phyloP scores from a whole-genome alignment of 169 alveolate genomes.

The Eimeria falciformis region DNA sequence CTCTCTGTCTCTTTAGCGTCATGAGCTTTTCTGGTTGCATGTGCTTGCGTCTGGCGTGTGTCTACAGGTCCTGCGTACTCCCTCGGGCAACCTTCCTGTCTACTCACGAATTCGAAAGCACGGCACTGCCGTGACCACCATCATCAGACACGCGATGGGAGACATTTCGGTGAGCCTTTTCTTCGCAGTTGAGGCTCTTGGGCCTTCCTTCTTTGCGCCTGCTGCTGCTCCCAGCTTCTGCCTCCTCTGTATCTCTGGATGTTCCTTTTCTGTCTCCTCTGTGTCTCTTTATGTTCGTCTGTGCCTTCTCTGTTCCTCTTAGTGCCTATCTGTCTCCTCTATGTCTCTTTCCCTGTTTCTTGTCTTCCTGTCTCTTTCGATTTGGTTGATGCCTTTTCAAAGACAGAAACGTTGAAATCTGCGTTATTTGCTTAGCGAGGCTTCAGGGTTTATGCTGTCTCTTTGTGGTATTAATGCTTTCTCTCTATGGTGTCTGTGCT shows the following conservation, averaged over 20 bases:
- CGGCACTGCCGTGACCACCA: slow-evolving; percentile 89
- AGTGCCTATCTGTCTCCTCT: background rate
- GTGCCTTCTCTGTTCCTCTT: background rate
- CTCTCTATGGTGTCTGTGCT: too few relatives aligned
- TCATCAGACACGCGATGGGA: slow-evolving; percentile 87
- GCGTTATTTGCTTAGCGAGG: background rate
- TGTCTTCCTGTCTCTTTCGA: background rate
- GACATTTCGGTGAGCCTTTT: too few relatives aligned
- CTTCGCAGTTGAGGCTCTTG: too few relatives aligned
- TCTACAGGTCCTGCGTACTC: slow-evolving; percentile 87
- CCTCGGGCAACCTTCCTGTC: slow-evolving; percentile 91
- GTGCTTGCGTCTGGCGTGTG: too few relatives aligned
- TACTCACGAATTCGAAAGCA: slow-evolving; percentile 87
- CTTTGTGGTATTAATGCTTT: too few relatives aligned
- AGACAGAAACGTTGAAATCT: background rate
- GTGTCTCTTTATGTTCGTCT: background rate
- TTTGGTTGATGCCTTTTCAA: background rate
- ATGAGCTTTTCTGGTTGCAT: too few relatives aligned
- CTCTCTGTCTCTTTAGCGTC: too few relatives aligned
- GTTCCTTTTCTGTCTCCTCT: background rate
- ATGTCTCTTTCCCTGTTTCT: background rate
- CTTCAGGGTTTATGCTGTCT: too few relatives aligned
- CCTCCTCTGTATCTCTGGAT: background rate
- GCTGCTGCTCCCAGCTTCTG: too few relatives aligned
- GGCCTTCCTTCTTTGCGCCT: too few relatives aligned